A percentile compares a stretch with the other conserved stretches of the same genome.
Evolutionary conservation across 2,329 filamentous ascomycete species (phyloP).

Genomic region (Colletotrichum chrysophilum): DNA sequence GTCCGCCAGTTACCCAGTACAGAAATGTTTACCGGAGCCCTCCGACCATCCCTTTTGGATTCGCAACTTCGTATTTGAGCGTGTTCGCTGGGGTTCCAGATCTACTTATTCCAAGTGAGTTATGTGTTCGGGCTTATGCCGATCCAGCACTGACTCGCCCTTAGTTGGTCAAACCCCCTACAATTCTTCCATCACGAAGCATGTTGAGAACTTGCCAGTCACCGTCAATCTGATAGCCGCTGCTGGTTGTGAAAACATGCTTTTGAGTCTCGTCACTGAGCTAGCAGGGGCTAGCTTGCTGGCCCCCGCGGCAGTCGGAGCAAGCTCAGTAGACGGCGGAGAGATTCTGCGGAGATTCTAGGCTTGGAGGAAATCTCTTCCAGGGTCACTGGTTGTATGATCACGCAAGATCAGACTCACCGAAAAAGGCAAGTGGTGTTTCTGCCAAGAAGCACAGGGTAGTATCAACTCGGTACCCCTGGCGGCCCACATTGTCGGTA

Average conservation of each 20-base stretch:
- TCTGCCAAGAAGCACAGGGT: neutral
- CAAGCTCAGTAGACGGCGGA: neutral
- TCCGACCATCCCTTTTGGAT: conserved; percentile 38
- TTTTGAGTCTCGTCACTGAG: conserved; percentile 58
- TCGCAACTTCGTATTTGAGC: conserved; percentile 21
- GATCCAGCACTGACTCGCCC: neutral
- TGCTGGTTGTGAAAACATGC: conserved; percentile 64
- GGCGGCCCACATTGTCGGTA: neutral
- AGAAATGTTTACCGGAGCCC: neutral
- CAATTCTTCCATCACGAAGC: conserved; percentile 43
- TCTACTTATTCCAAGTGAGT: conserved; percentile 35
- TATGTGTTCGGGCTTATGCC: conserved; percentile 43
- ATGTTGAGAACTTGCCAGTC: conserved; percentile 58
- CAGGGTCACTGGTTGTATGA: neutral
- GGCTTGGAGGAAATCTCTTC: too few species aligned
- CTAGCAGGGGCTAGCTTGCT: conserved; percentile 28
- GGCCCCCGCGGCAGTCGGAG: neutral
- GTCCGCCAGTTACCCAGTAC: neutral
- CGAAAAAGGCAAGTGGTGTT: neutral
- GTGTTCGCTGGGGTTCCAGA: conserved; percentile 25
- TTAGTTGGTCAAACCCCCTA: conserved; percentile 36
- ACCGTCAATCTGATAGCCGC: conserved; percentile 61
- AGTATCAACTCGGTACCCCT: neutral
- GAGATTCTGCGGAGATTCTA: neutral
- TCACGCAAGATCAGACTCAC: neutral